These are phyloP conservation scores for Cutaneotrichosporon dermatis DNA, from an alignment of 1,284 basidiomycete species.

Conservation along the genomic window DNA sequence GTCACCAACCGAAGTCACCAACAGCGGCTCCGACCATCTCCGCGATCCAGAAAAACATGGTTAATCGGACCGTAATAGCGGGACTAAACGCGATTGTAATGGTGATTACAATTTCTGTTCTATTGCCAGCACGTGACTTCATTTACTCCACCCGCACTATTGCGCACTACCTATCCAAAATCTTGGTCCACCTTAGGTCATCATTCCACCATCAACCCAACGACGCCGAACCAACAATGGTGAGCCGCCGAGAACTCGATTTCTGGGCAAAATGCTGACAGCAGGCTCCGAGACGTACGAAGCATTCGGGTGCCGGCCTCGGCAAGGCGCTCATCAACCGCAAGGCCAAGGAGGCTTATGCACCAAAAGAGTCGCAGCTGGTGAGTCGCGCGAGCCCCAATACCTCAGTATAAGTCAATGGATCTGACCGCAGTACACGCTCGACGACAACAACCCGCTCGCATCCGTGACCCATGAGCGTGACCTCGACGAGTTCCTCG, in stretches of 20 bases:
- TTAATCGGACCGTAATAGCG: not conserved
- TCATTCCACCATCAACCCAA: not conserved
- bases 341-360: conserved; percentile 73
- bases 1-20: not conserved
- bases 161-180: not conserved
- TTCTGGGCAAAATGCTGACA: conserved; percentile 1
- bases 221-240: conserved; percentile 10
- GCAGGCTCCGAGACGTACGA: conserved; percentile 39
- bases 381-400: conserved; percentile 52
- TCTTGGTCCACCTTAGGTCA: not conserved
- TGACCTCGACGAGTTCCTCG: conserved; percentile 94
- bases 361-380: conserved; percentile 65
- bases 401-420: not conserved
- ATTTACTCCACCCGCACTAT: not conserved
- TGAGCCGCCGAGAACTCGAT: not conserved
- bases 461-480: conserved; percentile 93
- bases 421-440: conserved; percentile 60
- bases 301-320: conserved; percentile 58
- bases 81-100: not conserved
- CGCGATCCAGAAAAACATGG: not conserved
- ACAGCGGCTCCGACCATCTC: not conserved
- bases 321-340: conserved; percentile 88
- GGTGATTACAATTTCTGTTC: too few relatives aligned
- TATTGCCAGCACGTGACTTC: conserved; percentile 2
- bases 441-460: conserved; percentile 72